Evolutionary conservation across 164 flowering plant species (phyloP), one percentile per base, ranked within the genome.

Genomic region (Macadamia integrifolia): DNA sequence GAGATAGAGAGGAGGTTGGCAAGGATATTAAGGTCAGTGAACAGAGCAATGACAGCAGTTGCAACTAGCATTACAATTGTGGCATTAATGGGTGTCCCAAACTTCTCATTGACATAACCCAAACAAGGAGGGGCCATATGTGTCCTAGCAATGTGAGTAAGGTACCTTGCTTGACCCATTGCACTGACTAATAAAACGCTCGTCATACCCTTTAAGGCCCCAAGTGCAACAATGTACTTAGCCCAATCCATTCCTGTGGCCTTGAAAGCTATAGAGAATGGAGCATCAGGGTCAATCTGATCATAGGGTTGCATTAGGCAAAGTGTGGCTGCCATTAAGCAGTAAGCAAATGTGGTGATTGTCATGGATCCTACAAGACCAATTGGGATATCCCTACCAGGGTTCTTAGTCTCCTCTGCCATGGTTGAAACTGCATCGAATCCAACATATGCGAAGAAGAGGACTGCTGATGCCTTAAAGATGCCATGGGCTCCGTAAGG

Each of bases 121-220:
- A 92, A 56, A 80, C 84, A 86, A 10, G 96, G 96, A 0, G 96
- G 93, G 76, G 75, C 74, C 92, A 88, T 80, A 76, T 87, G 96
- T 12, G 93, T 82, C 1, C 97, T 74, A 0, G 85, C 92, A 42
- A 91, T 91, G 79, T 91, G 95, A 15, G 97, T 91, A 15, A 88
- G 68, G 56, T 91, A 89, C 35, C 97, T 76, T 3, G 97, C 91
- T 66, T 87, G 95, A 8, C 91, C 92, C 9, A 89, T 81, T 0
- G 86, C 82, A 0, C 74, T 48, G 6, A 78, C 94, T 0, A 91
- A 77, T 56, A 91, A 58, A 5, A 85, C 91, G 0, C 89, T 79
- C 0, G 90, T 87, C 95, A 91, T 89, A 7, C 92, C 89, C 56
- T 84, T 84, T 29, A 88, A 44, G 0, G 93, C 93, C 0, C 91